phyloP scores from a whole-genome alignment of 495 filamentous ascomycete genomes.

The Trichoderma gamsii region DNA sequence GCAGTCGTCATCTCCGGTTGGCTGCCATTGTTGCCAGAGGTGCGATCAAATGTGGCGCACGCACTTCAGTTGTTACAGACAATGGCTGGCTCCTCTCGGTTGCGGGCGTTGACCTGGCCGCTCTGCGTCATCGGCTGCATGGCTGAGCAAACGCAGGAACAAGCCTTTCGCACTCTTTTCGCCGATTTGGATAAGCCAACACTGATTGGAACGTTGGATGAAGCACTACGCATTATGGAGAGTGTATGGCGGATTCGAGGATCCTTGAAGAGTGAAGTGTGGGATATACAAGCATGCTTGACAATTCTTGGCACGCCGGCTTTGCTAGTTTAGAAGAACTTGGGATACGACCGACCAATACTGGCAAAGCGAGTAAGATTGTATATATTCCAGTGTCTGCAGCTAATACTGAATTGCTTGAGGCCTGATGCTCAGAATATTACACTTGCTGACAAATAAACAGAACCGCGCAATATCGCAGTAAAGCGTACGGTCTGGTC shows the following conservation, averaged over 20 bases:
- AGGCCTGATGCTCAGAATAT: too few species aligned
- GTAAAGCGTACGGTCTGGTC: neutral
- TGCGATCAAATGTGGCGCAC: constrained; percentile 30
- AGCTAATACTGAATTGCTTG: neutral
- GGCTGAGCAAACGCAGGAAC: constrained; percentile 36
- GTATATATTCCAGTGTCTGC: neutral
- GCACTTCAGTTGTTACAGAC: constrained; percentile 30
- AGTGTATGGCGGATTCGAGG: neutral
- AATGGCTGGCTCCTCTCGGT: constrained; percentile 22
- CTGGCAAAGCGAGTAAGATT: neutral
- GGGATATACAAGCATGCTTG: neutral
- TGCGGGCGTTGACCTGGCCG: constrained; percentile 48
- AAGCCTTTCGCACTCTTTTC: constrained; percentile 34
- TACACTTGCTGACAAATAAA: neutral
- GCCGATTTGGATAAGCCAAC: constrained; percentile 15
- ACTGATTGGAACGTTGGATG: neutral
- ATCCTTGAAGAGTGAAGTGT: neutral
- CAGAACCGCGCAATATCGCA: too few species aligned
- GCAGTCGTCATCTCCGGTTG: constrained; percentile 46
- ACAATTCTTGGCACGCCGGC: neutral
- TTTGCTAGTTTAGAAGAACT: neutral
- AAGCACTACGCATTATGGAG: neutral
- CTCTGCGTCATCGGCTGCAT: constrained; percentile 47
- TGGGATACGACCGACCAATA: neutral
- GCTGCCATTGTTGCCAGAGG: constrained; percentile 40